Percentiles rank a stretch among this genome's conserved stretches.
phyloP scores from a whole-genome alignment of 352 stramenopile genomes.

The Phytophthora pseudosyringae region DNA sequence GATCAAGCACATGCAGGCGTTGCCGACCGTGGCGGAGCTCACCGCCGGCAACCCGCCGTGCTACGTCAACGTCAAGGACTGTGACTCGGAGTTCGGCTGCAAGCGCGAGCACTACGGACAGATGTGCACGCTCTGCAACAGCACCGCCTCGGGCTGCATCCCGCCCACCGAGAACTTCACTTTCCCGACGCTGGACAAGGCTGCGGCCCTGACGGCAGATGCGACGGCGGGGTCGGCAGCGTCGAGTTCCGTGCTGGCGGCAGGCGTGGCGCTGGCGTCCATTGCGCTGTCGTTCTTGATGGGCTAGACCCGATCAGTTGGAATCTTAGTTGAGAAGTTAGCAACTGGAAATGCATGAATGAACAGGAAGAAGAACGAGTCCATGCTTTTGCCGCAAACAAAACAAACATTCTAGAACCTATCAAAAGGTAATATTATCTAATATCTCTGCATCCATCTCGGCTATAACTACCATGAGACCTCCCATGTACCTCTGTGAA shows the following conservation, averaged over 20 bases:
- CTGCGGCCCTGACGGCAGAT: slow-evolving; percentile 13
- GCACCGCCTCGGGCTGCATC: slow-evolving; percentile 31
- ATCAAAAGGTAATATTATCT: no score
- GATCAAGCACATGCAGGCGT: slow-evolving; percentile 47
- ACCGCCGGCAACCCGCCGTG: slow-evolving; percentile 58
- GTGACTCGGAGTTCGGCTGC: slow-evolving; percentile 59
- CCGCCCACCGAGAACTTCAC: slow-evolving; percentile 36
- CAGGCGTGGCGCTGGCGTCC: slow-evolving; percentile 11
- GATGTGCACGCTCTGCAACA: slow-evolving; percentile 60
- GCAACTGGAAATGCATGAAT: no score
- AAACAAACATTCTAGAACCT: no score
- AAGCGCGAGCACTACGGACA: slow-evolving; percentile 65
- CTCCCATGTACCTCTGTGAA: not conserved
- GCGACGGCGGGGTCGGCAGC: slow-evolving; percentile 7
- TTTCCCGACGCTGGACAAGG: slow-evolving; percentile 48
- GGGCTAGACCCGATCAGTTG: slow-evolving; percentile 5
- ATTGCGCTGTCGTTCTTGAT: slow-evolving; percentile 28
- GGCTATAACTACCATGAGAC: no score
- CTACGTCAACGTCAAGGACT: slow-evolving; percentile 68
- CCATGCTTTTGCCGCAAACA: no score
- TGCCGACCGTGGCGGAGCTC: slow-evolving; percentile 54
- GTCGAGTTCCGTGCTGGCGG: slow-evolving; percentile 12
- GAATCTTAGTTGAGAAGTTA: no score
- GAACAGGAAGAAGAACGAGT: no score
- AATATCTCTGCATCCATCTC: not conserved